Evolutionary conservation across 75 land plant species (phyloP), one percentile per base, ranked within the genome.

Genomic region (Azolla pinnata): DNA sequence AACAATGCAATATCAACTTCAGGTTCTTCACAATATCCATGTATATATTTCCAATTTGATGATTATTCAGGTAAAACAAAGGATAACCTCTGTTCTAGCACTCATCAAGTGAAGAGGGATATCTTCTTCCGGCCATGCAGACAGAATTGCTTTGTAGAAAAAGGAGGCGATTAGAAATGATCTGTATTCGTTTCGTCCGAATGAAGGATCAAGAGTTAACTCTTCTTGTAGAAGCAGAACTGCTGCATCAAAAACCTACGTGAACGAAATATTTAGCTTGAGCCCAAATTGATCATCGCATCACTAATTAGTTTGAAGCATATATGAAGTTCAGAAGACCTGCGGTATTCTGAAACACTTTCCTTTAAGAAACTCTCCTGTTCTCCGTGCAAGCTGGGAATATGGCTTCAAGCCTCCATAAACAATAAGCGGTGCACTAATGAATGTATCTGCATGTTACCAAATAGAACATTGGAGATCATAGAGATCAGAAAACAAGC

Each of bases 101-200:
- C 70, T 59, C n/a, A 33, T 44, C 35, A 72, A 45, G 28, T 51
- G 57, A 0, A 44, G 29, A 28, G 75, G 75, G 24, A 72, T 29
- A n/a, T 53, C 29, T 4, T 54, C 64, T 60, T 53, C 8, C 18
- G 75, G 75, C 57, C 51, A 66, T 23, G 67, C 60, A 51, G 75
- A 72, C 21, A 72, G 70, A 29, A 72, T 48, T 7, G 75, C 75
- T 44, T 72, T 72, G 71, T 72, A 72, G 32, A 72, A 72, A 61
- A 59, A 72, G 18, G 75, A 44, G 26, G 56, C 52, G 19, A 67
- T 17, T 26, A 72, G 32, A 29, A 38, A 57, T 60, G 71, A 50
- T 4, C 70, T 63, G 55, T 72, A 72, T 18, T 44, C 56, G 40
- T 47, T 44, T 18, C 69, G 62, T 4, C 71, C 75, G 27, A 45